Conservation (phyloP, 129 eudicot genomes). For the Ambrosia artemisiifolia region DNA sequence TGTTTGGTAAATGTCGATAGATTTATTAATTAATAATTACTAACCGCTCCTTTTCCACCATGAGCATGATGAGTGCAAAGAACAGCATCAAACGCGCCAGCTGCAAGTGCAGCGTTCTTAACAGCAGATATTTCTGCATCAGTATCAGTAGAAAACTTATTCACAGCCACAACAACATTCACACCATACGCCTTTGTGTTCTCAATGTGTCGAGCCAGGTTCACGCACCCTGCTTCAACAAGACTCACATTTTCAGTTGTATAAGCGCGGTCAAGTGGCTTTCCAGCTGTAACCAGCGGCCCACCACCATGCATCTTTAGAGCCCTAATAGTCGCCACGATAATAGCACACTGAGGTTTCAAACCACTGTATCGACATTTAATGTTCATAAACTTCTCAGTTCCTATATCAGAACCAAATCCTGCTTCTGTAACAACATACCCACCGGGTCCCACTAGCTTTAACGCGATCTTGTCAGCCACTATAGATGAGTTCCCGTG, state of each 20-base stretch:
- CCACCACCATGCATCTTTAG: conserved; percentile 99
- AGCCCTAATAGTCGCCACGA: conserved; percentile 97
- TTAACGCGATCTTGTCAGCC: conserved; percentile 90
- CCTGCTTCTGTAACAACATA: conserved; percentile 98
- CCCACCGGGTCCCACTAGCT: conserved; percentile 94
- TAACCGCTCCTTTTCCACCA: conserved; percentile 99
- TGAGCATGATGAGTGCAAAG: conserved; percentile 94
- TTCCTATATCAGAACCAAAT: conserved; percentile 94
- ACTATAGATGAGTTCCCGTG: conserved; percentile 93
- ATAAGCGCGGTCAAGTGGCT: conserved; percentile 87
- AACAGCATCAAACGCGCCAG: conserved; percentile 96
- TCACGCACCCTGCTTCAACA: conserved; percentile 89
- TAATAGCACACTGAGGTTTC: conserved; percentile 88
- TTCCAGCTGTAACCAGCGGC: conserved; percentile 86
- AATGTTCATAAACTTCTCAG: conserved; percentile 95
- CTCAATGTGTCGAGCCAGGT: conserved; percentile 74
- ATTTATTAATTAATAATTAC: conserved; percentile 10
- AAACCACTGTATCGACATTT: conserved; percentile 93
- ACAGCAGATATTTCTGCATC: conserved; percentile 83
- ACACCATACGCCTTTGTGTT: conserved; percentile 84
- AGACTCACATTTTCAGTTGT: conserved; percentile 73
- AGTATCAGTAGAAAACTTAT: conserved; percentile 76
- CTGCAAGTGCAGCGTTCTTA: conserved; percentile 63
- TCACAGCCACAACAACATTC: conserved; percentile 93
- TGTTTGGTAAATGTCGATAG: neutral